These are phyloP conservation scores for Psilocybe tampanensis DNA, from an alignment of 768 basidiomycete genomes.

Conservation along the genomic window DNA sequence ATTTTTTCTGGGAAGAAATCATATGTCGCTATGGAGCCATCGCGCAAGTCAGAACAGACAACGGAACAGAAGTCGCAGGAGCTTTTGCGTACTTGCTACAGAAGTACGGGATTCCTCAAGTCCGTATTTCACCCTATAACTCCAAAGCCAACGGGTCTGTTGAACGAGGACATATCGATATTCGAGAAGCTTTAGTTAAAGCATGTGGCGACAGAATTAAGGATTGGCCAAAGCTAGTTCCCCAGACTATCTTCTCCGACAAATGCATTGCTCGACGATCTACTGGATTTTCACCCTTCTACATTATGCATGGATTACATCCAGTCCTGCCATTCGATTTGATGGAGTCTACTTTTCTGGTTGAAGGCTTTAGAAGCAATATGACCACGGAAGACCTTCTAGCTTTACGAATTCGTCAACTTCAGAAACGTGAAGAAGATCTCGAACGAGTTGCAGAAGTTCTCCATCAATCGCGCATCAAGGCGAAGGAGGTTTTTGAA, in stretches of 20 bases:
- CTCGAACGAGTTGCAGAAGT: background rate
- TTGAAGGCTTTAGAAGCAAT: background rate
- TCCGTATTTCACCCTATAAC: conserved; percentile 42
- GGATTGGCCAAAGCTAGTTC: conserved; percentile 26
- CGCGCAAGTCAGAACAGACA: background rate
- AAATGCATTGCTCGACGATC: conserved; percentile 22
- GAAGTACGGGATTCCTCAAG: conserved; percentile 31
- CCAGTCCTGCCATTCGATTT: conserved; percentile 22
- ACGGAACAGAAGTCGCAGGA: conserved; percentile 7
- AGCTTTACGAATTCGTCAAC: background rate
- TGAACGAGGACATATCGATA: conserved; percentile 26
- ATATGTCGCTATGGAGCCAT: background rate
- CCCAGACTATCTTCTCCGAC: conserved; percentile 20
- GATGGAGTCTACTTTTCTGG: conserved; percentile 12
- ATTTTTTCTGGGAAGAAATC: background rate
- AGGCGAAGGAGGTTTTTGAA: background rate
- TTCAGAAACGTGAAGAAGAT: background rate
- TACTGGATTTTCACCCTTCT: conserved; percentile 33
- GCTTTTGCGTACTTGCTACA: conserved; percentile 17
- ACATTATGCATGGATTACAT: conserved; percentile 29
- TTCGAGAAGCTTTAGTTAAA: conserved; percentile 31
- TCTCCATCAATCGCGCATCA: background rate
- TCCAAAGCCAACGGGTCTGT: conserved; percentile 37
- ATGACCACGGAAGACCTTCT: conserved; percentile 13
- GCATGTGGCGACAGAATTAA: conserved; percentile 23